Evolutionary conservation across 768 basidiomycete genomes (phyloP).

Genomic region (Sarcomyxa edulis): DNA sequence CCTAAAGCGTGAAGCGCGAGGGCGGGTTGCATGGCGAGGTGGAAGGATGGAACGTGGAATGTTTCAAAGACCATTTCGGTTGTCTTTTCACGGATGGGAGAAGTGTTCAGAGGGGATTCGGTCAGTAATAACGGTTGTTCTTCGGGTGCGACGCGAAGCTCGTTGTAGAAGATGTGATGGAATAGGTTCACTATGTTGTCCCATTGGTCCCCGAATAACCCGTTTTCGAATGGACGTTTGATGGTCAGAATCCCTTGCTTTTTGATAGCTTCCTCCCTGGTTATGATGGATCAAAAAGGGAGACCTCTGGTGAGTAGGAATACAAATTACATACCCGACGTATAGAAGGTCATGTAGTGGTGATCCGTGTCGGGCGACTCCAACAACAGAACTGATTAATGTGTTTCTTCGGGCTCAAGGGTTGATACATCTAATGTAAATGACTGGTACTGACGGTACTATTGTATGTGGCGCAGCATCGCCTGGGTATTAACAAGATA

Average conservation of each 20-base stretch:
- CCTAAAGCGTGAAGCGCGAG: constrained; percentile 90
- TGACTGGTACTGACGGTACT: constrained; percentile 72
- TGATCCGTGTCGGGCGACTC: too few species aligned
- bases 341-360: constrained; percentile 97
- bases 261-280: constrained; percentile 84
- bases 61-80: constrained; percentile 97
- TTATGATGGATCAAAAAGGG: constrained; percentile 9
- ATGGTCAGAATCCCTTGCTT: constrained; percentile 93
- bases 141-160: constrained; percentile 87
- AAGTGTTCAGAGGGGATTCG: constrained; percentile 91
- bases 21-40: constrained; percentile 88
- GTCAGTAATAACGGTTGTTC: constrained; percentile 90
- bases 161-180: constrained; percentile 97
- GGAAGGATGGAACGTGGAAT: constrained; percentile 88
- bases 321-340: constrained; percentile 61
- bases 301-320: constrained; percentile 6
- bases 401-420: constrained; percentile 92
- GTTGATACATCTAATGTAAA: constrained; percentile 67
- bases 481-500: constrained; percentile 33
- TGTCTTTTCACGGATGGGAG: constrained; percentile 90
- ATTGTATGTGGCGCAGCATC: constrained; percentile 91
- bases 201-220: constrained; percentile 97
- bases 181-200: constrained; percentile 99
- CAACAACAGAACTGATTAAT: constrained; percentile 96
- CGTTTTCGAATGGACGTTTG: constrained; percentile 93